These are phyloP conservation scores for Claviceps citrina DNA, from an alignment of 2,329 filamentous ascomycete genomes.

Conservation along the genomic window DNA sequence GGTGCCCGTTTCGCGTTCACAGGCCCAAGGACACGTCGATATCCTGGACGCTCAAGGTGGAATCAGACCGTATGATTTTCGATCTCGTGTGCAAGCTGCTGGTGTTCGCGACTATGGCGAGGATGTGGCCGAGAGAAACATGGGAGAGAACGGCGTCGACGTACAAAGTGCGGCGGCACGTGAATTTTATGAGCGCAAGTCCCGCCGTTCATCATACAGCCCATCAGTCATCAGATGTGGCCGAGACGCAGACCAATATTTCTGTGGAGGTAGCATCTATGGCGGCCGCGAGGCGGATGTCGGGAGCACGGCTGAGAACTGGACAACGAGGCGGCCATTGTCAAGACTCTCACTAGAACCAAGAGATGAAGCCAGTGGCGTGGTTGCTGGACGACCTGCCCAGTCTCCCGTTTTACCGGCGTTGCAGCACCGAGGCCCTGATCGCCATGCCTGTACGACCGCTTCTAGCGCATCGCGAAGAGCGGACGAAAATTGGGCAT, in stretches of 20 bases:
- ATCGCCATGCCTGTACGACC: not conserved
- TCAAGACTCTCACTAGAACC: slow-evolving; percentile 1
- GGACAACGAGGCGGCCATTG: not conserved
- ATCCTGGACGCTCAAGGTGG: slow-evolving; percentile 18
- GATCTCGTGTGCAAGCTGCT: slow-evolving; percentile 28
- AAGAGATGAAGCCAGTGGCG: not conserved
- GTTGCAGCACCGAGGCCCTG: not conserved
- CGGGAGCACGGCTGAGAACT: not conserved
- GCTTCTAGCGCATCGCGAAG: not conserved
- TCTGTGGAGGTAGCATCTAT: not conserved
- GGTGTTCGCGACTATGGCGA: slow-evolving; percentile 40
- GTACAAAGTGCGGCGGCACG: slow-evolving; percentile 18
- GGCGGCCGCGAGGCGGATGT: slow-evolving; percentile 2
- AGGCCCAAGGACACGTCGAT: slow-evolving; percentile 3
- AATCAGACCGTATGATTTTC: slow-evolving; percentile 31
- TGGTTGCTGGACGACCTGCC: not conserved
- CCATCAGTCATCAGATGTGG: slow-evolving; percentile 1
- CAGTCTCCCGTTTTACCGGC: not conserved
- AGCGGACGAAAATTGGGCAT: not conserved
- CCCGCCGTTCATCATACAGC: slow-evolving; percentile 2
- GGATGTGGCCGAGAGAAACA: slow-evolving; percentile 44
- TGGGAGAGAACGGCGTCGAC: slow-evolving; percentile 21
- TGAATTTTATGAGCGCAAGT: slow-evolving; percentile 15
- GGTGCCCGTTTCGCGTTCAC: not conserved
- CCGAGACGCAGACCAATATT: not conserved